Evolutionary conservation across 2,329 filamentous ascomycete genomes (phyloP).

Genomic region (Phialophora tarda): DNA sequence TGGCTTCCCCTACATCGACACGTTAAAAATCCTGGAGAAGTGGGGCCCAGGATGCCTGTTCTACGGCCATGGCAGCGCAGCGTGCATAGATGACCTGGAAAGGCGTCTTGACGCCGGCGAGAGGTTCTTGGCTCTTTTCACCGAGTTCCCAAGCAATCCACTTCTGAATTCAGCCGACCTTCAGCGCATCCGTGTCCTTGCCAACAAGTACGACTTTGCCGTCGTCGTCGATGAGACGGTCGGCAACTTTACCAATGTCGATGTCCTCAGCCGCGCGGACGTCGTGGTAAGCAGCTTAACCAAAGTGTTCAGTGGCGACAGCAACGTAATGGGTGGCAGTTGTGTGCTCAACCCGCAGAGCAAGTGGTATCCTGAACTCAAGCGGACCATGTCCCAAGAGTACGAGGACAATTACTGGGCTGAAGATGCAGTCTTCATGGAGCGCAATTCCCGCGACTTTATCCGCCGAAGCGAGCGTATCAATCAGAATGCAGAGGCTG

Average conservation of each 20-base stretch:
- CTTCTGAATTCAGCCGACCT: conserved; percentile 85
- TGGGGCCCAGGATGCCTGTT: conserved; percentile 89
- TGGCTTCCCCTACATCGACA: conserved; percentile 98
- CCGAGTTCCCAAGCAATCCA: conserved; percentile 94
- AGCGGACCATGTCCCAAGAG: conserved; percentile 65
- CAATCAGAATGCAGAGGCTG: conserved; percentile 82
- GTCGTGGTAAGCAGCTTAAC: conserved; percentile 93
- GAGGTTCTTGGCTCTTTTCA: conserved; percentile 81
- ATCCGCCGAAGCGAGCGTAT: conserved; percentile 79
- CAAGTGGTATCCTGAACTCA: conserved; percentile 72
- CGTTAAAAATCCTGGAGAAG: conserved; percentile 91
- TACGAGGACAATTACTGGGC: conserved; percentile 94
- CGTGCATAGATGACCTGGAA: conserved; percentile 85
- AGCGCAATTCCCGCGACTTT: conserved; percentile 95
- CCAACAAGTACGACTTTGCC: conserved; percentile 83
- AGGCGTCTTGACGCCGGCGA: conserved; percentile 71
- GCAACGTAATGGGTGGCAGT: conserved; percentile 95
- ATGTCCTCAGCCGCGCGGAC: conserved; percentile 87
- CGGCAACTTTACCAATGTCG: conserved; percentile 93
- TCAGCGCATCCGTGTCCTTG: conserved; percentile 75
- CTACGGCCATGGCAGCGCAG: conserved; percentile 78
- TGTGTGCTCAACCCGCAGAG: conserved; percentile 66
- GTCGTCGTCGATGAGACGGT: conserved; percentile 96
- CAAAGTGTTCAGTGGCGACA: conserved; percentile 96
- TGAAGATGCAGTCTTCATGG: conserved; percentile 92